phyloP scores from a whole-genome alignment of 75 land plant species.

The Azolla pinnata region DNA sequence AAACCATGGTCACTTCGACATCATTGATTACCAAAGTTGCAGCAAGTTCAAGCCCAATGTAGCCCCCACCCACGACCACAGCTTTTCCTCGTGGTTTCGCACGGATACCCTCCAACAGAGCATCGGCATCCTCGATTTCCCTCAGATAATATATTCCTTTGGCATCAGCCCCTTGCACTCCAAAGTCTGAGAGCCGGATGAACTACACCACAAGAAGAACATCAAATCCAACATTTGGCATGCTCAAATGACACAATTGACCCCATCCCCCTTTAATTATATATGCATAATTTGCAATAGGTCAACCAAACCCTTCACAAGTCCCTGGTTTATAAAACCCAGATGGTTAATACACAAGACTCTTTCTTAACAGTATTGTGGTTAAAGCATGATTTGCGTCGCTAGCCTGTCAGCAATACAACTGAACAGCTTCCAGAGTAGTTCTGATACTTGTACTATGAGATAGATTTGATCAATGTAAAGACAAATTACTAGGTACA shows the following conservation, averaged over 20 bases:
- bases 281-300: background rate
- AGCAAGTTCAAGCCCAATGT: constrained; percentile 93
- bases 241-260: background rate
- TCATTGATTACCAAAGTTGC: constrained; percentile 69
- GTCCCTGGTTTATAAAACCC: too few relatives aligned
- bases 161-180: constrained; percentile 89
- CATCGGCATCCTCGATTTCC: constrained; percentile 90
- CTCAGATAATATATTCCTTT: constrained; percentile 85
- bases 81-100: constrained; percentile 66
- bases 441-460: too few relatives aligned
- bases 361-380: too few relatives aligned
- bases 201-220: constrained; percentile 50
- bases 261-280: background rate
- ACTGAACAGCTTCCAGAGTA: too few relatives aligned
- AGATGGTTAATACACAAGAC: too few relatives aligned
- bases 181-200: constrained; percentile 72
- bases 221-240: background rate
- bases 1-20: constrained; percentile 86
- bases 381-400: too few relatives aligned
- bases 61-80: constrained; percentile 93
- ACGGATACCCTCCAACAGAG: constrained; percentile 58
- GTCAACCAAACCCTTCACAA: too few relatives aligned
- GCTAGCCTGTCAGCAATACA: too few relatives aligned
- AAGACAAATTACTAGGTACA: too few relatives aligned
- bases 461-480: too few relatives aligned